Percentiles rank a stretch among this genome's conserved stretches.
Evolutionary conservation across 192 early-diverging fungal genomes (phyloP).

Genomic region (Polychytrium aggregatum): DNA sequence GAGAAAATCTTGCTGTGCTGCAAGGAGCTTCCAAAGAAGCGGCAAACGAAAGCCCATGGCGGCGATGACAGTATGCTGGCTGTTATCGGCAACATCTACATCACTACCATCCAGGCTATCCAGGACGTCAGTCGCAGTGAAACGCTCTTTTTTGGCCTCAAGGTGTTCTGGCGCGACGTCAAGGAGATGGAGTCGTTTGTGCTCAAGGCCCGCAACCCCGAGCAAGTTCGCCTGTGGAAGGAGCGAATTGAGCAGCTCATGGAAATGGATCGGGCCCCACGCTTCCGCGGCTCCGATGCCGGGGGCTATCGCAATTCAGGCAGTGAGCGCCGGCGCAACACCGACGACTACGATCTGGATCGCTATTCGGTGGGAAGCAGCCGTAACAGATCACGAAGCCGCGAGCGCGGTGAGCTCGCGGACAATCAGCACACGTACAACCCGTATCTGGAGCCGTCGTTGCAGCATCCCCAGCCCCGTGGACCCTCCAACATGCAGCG

Average conservation of each 20-base stretch:
- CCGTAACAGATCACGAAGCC: slow-evolving; percentile 10
- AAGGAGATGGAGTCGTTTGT: slow-evolving; percentile 73
- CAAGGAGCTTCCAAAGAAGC: slow-evolving; percentile 57
- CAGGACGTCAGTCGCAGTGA: slow-evolving; percentile 41
- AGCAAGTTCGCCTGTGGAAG: slow-evolving; percentile 88
- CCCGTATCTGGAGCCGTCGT: slow-evolving; percentile 12
- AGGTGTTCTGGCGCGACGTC: slow-evolving; percentile 76
- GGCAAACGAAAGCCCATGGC: slow-evolving; percentile 38
- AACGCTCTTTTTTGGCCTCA: slow-evolving; percentile 26
- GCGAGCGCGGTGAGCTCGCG: slow-evolving; percentile 3
- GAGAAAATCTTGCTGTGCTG: slow-evolving; percentile 86
- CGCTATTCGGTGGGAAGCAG: too few relatives aligned
- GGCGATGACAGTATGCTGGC: slow-evolving; percentile 12
- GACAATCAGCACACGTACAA: slow-evolving; percentile 5
- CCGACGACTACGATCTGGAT: too few relatives aligned
- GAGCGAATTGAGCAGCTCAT: slow-evolving; percentile 61
- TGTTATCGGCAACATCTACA: slow-evolving; percentile 79
- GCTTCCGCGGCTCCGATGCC: too few relatives aligned
- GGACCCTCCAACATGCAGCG: slow-evolving; percentile 7
- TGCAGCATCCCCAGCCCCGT: too few relatives aligned
- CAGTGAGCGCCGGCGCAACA: too few relatives aligned
- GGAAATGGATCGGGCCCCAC: slow-evolving; percentile 5
- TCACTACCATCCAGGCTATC: slow-evolving; percentile 65
- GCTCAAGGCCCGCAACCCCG: slow-evolving; percentile 80
- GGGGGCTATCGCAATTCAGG: too few relatives aligned